Conservation (phyloP, 306 rosid genomes). For the Dryas octopetala region DNA sequence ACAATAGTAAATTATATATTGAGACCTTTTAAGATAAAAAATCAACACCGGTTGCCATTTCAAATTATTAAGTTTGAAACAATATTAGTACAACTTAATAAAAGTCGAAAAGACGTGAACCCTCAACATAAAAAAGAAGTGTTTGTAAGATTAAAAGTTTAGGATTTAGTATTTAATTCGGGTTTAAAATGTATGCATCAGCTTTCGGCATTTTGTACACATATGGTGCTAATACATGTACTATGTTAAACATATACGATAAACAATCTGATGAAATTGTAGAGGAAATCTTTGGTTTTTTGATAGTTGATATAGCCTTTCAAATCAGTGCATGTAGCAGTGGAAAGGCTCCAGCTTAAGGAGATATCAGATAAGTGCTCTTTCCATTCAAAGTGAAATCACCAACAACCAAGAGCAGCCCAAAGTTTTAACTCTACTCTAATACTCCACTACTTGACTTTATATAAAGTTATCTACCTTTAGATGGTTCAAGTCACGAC, state of each 20-base stretch:
- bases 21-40: no score
- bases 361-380: constrained; percentile 29
- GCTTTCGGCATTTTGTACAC: neutral
- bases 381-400: constrained; percentile 26
- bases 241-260: neutral
- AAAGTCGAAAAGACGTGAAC: no score
- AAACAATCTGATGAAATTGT: neutral
- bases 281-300: neutral
- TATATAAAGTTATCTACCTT: neutral
- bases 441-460: neutral
- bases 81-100: no score
- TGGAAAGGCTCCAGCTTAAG: constrained; percentile 5
- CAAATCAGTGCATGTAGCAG: constrained; percentile 23
- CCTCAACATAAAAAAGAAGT: no score
- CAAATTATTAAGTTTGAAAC: no score
- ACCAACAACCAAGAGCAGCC: neutral
- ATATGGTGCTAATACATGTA: neutral
- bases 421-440: neutral
- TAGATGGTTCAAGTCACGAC: constrained; percentile 28
- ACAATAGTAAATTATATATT: no score
- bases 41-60: no score
- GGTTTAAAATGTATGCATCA: neutral
- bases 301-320: constrained; percentile 38
- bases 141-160: no score
- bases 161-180: neutral